Evolutionary conservation across 2,329 filamentous ascomycete species (phyloP), one percentile per base, ranked within the genome.

Genomic region (Xylariaceae sp.): DNA sequence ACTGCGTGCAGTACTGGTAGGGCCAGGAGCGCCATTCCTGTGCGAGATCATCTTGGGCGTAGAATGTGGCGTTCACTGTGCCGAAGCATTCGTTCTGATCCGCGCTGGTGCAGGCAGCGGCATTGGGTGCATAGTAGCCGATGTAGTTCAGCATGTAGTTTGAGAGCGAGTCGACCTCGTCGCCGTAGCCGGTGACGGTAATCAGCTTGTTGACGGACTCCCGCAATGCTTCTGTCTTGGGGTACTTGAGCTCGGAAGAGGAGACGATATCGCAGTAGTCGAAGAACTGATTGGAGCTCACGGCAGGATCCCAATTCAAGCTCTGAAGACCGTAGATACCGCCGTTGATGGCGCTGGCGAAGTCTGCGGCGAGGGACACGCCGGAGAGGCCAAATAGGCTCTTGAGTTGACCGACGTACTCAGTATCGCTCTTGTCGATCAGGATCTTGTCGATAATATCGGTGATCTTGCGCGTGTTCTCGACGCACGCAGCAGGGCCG

Each of bases 401-500:
- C 66, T 78, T 78, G 9, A 78, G 69, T 6, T 73, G 66, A 52
- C 72, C 66, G 7, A 76, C 86, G 37, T 82, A 73, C 1, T 73
- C 67, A 18, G 67, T 64, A 18, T 73, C 69, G 2, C 72, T 67
- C 60, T 75, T 71, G 42, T 73, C 71, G 11, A 80, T 72, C 2
- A 84, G 74, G 42, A 83, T 79, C 48, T 75, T 78, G 68, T 85
- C 82, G 18, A 83, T 70, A 4, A 81, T 70, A 50, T 80, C 71
- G 0, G 78, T 80, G 9, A 84, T 67, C 61, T 77, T 85, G 68
- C 88, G 85, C 0, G 85, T 87, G 1, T 80, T 80, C 1, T 77
- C 74, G 42, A 92, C 80, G 69, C 90, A 94, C 37, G 83, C 80
- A 0, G 79, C 73, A 67, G 82, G 81, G 0, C 75, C 75, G 58